Percentiles rank a stretch among this genome's conserved stretches.
Conservation (phyloP, 129 eudicot species). For the Rutidosis leptorrhynchoides region DNA sequence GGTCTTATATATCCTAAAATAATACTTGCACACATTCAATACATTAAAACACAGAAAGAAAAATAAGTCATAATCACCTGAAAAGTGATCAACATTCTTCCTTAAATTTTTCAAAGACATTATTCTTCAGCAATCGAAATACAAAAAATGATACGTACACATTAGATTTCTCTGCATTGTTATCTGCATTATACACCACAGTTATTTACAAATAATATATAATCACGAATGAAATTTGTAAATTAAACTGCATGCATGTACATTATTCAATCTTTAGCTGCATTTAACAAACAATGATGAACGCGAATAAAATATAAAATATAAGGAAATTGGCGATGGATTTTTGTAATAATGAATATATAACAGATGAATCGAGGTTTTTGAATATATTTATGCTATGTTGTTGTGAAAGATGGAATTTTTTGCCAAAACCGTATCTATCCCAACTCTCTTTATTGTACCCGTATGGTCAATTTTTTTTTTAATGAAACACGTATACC, state of each 20-base stretch:
- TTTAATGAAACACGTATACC: no score
- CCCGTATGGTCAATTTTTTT: no score
- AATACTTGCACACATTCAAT: background rate
- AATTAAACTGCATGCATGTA: conserved; percentile 10
- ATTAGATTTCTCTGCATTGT: conserved; percentile 29
- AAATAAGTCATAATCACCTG: conserved; percentile 7
- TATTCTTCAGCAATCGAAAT: conserved; percentile 21
- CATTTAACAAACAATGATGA: conserved; percentile 22
- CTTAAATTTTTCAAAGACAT: conserved; percentile 21
- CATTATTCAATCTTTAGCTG: conserved; percentile 19
- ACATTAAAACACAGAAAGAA: conserved; percentile 5
- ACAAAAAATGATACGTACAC: conserved; percentile 21
- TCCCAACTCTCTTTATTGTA: no score
- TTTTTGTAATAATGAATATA: background rate
- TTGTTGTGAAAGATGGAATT: conserved; percentile 26
- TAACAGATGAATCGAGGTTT: conserved; percentile 9
- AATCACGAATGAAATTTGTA: background rate
- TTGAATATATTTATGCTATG: conserved; percentile 7
- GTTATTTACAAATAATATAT: background rate
- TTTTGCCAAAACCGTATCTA: no score
- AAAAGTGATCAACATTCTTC: conserved; percentile 12
- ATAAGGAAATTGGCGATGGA: conserved; percentile 1
- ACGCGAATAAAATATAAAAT: background rate
- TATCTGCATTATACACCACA: conserved; percentile 19
- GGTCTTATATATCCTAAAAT: conserved; percentile 18